Percentiles rank a stretch among this genome's conserved stretches.
These are phyloP conservation scores for Tuber borchii DNA, from an alignment of 495 filamentous ascomycete species.

Conservation along the genomic window DNA sequence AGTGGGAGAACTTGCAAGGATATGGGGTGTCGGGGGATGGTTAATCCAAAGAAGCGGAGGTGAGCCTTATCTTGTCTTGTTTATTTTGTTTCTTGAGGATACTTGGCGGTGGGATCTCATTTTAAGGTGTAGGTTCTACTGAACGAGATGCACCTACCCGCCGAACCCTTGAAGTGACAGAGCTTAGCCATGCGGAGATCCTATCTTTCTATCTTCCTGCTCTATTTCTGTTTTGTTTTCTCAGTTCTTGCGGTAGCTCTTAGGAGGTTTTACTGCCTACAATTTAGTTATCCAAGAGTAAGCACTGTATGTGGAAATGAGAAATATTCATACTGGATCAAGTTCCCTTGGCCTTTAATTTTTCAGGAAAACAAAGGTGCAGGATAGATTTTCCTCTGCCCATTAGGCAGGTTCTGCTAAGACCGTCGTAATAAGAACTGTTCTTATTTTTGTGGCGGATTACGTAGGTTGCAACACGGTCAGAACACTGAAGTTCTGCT, in stretches of 20 bases:
- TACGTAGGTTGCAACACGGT: too few relatives aligned
- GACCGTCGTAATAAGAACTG: too few relatives aligned
- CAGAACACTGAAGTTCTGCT: too few relatives aligned
- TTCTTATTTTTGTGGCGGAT: too few relatives aligned
- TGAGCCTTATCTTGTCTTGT: background rate
- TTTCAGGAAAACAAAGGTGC: background rate
- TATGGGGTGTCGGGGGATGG: constrained; percentile 9
- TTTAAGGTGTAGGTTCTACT: background rate
- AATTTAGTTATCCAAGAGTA: background rate
- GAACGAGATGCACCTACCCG: background rate
- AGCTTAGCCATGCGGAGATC: background rate
- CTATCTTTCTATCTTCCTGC: background rate
- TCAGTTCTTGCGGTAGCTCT: background rate
- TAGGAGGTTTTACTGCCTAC: background rate
- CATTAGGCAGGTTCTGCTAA: too few relatives aligned
- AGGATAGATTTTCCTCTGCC: background rate
- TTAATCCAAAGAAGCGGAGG: constrained; percentile 2
- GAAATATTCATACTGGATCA: background rate
- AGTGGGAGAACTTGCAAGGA: constrained; percentile 15
- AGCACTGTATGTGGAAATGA: background rate
- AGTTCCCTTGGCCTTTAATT: background rate
- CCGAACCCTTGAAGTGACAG: background rate
- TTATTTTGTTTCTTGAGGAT: background rate
- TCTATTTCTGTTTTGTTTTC: background rate
- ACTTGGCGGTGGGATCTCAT: background rate